Conservation (phyloP, 75 land plant species). For the Pinus tabuliformis region DNA sequence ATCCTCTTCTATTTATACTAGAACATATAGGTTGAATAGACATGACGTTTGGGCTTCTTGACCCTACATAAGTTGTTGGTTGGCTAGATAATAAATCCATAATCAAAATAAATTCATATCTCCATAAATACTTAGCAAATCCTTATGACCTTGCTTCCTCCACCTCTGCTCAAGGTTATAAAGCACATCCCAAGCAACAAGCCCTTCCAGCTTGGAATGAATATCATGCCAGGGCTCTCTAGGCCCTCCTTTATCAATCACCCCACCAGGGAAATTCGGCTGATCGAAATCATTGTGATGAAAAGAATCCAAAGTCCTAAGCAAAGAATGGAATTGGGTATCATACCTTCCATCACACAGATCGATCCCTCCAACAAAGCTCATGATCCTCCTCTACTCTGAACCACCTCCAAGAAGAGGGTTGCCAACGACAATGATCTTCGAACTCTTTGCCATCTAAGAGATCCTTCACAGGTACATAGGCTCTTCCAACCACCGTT, state of each 20-base stretch:
- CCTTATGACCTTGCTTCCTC: constrained; percentile 80
- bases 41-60: too few species aligned
- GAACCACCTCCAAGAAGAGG: constrained; percentile 43
- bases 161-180: constrained; percentile 89
- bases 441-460: constrained; percentile 51
- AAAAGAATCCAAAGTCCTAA: constrained; percentile 69
- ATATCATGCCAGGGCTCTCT: constrained; percentile 98
- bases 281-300: constrained; percentile 90
- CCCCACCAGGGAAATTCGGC: constrained; percentile 69
- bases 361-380: constrained; percentile 92
- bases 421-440: constrained; percentile 77
- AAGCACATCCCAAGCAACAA: constrained; percentile 86
- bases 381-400: constrained; percentile 63
- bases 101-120: too few species aligned
- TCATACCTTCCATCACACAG: constrained; percentile 94
- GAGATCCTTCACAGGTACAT: constrained; percentile 60
- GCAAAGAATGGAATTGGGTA: constrained; percentile 76
- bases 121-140: too few species aligned
- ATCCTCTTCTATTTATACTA: too few species aligned
- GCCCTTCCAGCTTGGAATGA: constrained; percentile 72
- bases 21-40: too few species aligned
- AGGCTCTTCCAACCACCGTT: constrained; percentile 70
- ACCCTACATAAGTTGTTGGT: too few species aligned
- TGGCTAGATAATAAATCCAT: too few species aligned
- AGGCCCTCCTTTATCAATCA: constrained; percentile 73